A percentile compares a stretch with the other conserved stretches of the same genome.
These are phyloP conservation scores for Blastomyces silverae DNA, from an alignment of 2,329 filamentous ascomycete genomes.

Conservation along the genomic window DNA sequence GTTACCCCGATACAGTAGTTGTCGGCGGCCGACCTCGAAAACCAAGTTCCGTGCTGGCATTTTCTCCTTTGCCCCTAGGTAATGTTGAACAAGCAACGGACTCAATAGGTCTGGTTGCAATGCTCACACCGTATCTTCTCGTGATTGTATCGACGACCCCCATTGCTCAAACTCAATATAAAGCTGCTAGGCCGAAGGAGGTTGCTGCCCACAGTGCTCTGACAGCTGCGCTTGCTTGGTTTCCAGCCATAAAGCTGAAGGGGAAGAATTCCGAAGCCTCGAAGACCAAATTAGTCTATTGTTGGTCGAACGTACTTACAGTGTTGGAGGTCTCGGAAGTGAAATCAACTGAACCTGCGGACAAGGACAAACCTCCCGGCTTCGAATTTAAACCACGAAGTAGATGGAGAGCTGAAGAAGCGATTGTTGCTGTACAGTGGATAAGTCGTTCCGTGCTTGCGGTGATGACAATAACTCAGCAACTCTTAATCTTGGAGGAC, in stretches of 20 bases:
- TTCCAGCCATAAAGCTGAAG: conserved; percentile 90
- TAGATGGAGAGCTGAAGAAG: conserved; percentile 88
- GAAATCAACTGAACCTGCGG: conserved; percentile 49
- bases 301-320: conserved; percentile 97
- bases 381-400: conserved; percentile 76
- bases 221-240: conserved; percentile 94
- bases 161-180: conserved; percentile 92
- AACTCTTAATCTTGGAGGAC: conserved; percentile 88
- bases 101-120: conserved; percentile 80
- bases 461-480: conserved; percentile 88
- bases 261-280: conserved; percentile 59
- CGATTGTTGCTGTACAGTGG: conserved; percentile 96
- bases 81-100: conserved; percentile 88
- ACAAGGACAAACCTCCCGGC: conserved; percentile 68
- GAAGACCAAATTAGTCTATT: conserved; percentile 84
- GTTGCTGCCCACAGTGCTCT: conserved; percentile 82
- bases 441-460: conserved; percentile 86
- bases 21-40: conserved; percentile 63
- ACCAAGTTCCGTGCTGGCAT: conserved; percentile 89
- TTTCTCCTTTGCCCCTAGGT: conserved; percentile 83
- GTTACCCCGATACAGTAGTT: conserved; percentile 70
- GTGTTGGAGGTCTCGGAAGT: conserved; percentile 80
- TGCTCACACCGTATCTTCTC: conserved; percentile 89
- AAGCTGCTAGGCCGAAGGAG: conserved; percentile 84
- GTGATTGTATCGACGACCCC: conserved; percentile 97